phyloP scores from a whole-genome alignment of 2,329 filamentous ascomycete genomes.

The Colletotrichum spinosum region DNA sequence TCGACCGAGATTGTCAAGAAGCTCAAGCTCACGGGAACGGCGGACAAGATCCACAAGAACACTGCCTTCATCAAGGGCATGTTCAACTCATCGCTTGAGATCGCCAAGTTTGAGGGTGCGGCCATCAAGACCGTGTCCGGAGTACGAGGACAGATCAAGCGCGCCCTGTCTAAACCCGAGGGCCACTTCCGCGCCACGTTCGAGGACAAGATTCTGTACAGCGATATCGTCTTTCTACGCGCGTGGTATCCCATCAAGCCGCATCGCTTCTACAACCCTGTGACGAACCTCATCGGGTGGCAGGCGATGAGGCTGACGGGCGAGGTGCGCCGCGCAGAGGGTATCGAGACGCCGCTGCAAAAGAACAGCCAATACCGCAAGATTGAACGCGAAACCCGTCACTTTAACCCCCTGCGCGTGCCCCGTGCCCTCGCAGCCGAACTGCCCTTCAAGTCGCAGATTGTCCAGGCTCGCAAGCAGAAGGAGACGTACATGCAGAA shows the following conservation, averaged over 20 bases:
- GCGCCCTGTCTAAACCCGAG: conserved; percentile 91
- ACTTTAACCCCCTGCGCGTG: conserved; percentile 85
- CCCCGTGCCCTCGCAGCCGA: conserved; percentile 83
- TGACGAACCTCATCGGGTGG: conserved; percentile 94
- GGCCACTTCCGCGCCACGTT: conserved; percentile 97
- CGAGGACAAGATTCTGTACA: conserved; percentile 97
- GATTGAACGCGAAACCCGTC: conserved; percentile 73
- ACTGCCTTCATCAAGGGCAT: conserved; percentile 99
- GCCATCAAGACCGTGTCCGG: conserved; percentile 96
- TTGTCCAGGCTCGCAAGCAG: conserved; percentile 83
- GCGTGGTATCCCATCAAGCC: conserved; percentile 98
- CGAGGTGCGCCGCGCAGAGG: conserved; percentile 83
- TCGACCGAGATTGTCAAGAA: conserved; percentile 99
- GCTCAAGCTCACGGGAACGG: conserved; percentile 92
- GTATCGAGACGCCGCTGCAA: conserved; percentile 79
- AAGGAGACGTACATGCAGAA: conserved; percentile 93
- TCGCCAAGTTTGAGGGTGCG: conserved; percentile 98
- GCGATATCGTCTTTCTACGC: conserved; percentile 94
- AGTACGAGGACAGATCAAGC: conserved; percentile 96
- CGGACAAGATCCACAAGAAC: conserved; percentile 99
- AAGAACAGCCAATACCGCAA: conserved; percentile 88
- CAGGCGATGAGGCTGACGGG: conserved; percentile 94
- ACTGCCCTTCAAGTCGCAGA: conserved; percentile 93
- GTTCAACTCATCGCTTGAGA: conserved; percentile 93
- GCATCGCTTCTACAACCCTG: conserved; percentile 95